A percentile compares a stretch with the other conserved stretches of the same genome.
Evolutionary conservation across 176 grass and related monocot species (phyloP).

Genomic region (Tillandsia leiboldiana): DNA sequence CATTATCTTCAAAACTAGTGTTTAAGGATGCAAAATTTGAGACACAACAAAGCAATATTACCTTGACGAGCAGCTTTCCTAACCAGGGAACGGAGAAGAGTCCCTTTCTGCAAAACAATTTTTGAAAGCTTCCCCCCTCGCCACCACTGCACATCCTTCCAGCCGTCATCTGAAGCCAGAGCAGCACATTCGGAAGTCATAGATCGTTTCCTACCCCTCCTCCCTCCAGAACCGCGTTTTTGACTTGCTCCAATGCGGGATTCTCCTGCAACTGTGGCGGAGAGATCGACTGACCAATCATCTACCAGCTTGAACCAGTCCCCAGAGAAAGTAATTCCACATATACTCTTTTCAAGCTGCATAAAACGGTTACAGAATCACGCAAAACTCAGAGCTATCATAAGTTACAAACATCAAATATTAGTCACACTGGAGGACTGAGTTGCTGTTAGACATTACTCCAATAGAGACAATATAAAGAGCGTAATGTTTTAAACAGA

Average conservation of each 20-base stretch:
- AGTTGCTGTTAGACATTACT: background rate
- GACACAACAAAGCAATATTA: slow-evolving; percentile 27
- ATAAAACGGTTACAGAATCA: background rate
- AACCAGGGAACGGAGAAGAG: slow-evolving; percentile 31
- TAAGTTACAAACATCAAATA: too few species aligned
- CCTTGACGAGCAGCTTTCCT: slow-evolving; percentile 96
- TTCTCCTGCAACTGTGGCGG: slow-evolving; percentile 33
- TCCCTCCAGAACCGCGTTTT: slow-evolving; percentile 70
- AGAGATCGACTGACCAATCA: slow-evolving; percentile 48
- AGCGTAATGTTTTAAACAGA: background rate
- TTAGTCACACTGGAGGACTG: background rate
- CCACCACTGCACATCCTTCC: slow-evolving; percentile 82
- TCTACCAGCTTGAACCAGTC: slow-evolving; percentile 75
- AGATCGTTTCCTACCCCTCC: slow-evolving; percentile 48
- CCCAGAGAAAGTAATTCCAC: slow-evolving; percentile 62
- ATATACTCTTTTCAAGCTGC: slow-evolving; percentile 87
- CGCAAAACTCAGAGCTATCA: background rate
- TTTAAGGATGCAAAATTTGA: slow-evolving; percentile 12
- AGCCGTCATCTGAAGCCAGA: slow-evolving; percentile 51
- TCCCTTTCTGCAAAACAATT: slow-evolving; percentile 55
- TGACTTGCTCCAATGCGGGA: slow-evolving; percentile 46
- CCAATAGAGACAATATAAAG: background rate
- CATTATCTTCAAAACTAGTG: slow-evolving; percentile 5
- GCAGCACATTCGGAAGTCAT: slow-evolving; percentile 39
- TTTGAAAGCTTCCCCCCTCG: slow-evolving; percentile 67